A percentile compares a stretch with the other conserved stretches of the same genome.
Evolutionary conservation across 2,329 filamentous ascomycete genomes (phyloP).

Genomic region (Daldinia sp.): DNA sequence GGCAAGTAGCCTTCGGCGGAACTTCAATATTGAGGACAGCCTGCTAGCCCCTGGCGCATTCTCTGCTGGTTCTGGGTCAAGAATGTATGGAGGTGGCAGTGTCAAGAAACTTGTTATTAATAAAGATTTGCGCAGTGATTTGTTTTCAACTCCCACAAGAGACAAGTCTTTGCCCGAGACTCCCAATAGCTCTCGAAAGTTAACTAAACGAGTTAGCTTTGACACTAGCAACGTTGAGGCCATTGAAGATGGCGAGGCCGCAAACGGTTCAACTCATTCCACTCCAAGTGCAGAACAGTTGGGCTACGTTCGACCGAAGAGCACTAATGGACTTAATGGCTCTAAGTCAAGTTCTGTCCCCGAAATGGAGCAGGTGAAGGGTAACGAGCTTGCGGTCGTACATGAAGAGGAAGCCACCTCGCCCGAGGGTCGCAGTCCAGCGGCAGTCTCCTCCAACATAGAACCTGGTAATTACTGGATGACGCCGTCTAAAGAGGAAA

Average conservation of each 20-base stretch:
- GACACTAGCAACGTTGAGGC: constrained; percentile 72
- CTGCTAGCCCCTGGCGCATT: constrained; percentile 89
- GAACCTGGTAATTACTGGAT: constrained; percentile 88
- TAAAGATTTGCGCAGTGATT: constrained; percentile 81
- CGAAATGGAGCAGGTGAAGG: constrained; percentile 78
- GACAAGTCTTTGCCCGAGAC: constrained; percentile 60
- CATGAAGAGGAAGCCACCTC: constrained; percentile 72
- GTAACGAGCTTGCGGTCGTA: constrained; percentile 82
- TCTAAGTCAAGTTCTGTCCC: constrained; percentile 59
- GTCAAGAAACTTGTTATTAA: constrained; percentile 96
- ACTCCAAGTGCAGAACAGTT: constrained; percentile 70
- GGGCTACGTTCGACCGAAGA: constrained; percentile 68
- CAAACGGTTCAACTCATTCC: constrained; percentile 59
- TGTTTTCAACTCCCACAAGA: constrained; percentile 72
- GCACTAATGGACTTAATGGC: constrained; percentile 58
- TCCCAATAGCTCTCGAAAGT: constrained; percentile 62
- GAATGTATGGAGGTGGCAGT: constrained; percentile 75
- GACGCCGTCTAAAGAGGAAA: constrained; percentile 78
- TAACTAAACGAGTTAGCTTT: constrained; percentile 93
- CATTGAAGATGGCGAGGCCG: constrained; percentile 57
- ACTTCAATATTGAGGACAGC: constrained; percentile 85
- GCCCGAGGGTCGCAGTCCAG: constrained; percentile 50
- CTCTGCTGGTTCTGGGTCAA: constrained; percentile 73
- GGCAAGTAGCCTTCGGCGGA: constrained; percentile 85
- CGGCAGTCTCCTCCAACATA: constrained; percentile 54